Conservation (phyloP, 2,329 filamentous ascomycete genomes). For the Penicillium sp. region DNA sequence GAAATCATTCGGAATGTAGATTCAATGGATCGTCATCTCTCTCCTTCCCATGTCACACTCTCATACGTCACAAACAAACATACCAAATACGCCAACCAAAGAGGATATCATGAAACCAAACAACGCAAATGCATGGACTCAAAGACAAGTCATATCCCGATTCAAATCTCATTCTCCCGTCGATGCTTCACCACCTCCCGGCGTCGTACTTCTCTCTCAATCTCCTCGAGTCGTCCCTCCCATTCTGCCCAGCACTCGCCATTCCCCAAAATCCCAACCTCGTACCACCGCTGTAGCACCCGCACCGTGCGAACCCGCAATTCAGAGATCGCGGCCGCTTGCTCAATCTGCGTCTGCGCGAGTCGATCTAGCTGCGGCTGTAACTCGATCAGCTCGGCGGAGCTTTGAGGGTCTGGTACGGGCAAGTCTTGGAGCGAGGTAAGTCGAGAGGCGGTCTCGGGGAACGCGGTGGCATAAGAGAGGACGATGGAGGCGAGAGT, state of each 20-base stretch:
- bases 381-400: conserved; percentile 39
- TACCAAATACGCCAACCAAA: background rate
- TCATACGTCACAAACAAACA: conserved; percentile 1
- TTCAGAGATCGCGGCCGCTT: conserved; percentile 38
- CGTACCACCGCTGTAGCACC: conserved; percentile 65
- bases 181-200: conserved; percentile 53
- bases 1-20: background rate
- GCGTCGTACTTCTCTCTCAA: conserved; percentile 61
- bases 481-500: conserved; percentile 41
- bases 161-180: conserved; percentile 44
- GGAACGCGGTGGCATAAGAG: conserved; percentile 43
- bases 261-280: conserved; percentile 61
- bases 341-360: conserved; percentile 33
- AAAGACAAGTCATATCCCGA: background rate
- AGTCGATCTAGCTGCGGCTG: conserved; percentile 40
- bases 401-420: conserved; percentile 40
- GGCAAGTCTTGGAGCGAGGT: conserved; percentile 46
- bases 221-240: conserved; percentile 60
- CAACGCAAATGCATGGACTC: background rate
- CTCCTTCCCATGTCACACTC: background rate
- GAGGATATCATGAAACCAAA: conserved; percentile 6
- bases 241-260: conserved; percentile 65
- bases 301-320: conserved; percentile 41
- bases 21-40: background rate
- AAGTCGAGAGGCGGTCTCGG: conserved; percentile 45